Evolutionary conservation across 2,329 filamentous ascomycete species (phyloP), one percentile per base, ranked within the genome.

Genomic region (Colletotrichum horii): DNA sequence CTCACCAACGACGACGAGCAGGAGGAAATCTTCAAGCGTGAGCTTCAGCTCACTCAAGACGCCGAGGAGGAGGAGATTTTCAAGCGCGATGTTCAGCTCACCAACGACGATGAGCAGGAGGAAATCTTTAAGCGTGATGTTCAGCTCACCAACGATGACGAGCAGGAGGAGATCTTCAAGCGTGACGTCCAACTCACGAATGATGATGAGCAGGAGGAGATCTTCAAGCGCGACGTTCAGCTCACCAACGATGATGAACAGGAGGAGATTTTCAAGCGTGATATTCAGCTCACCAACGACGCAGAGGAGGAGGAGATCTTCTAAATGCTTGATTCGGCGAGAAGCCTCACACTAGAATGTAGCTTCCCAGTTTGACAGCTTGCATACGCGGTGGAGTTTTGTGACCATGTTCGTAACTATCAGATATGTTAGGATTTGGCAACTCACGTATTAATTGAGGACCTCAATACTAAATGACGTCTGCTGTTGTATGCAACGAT

Each of bases 241-340:
- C n/a, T 67, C 2, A 22, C 68, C 0, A 15, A 75, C 0, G 62
- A 75, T 0, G 68, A 43, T 0, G 72, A 74, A 1, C 38, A 74
- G 6, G 71, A 66, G n/a, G 73, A 75, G 2, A 22, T 68, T 0
- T 30, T n/a, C n/a, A 67, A 75, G 69, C 30, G 73, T 1, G 67
- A 74, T 0, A 8, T 48, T 0, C 4, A 69, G 65, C 26, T 61
- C 0, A 48, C 70, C 7, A 34, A 74, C 6, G 71, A 74, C 1
- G 66, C 55, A 0, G 73, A 75, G 30, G 32, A 72, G 8, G 69
- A 72, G 16, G 68, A 74, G 24, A 55, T 73, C 56, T 43, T 69
- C 24, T 65, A 66, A 66, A 19, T n/a, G 0, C 43, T 52, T 22
- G 43, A 52, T n/a, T 14, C 3, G 43, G n/a, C 43, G 6, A 52